Percentiles rank a stretch among this genome's conserved stretches.
Evolutionary conservation across 306 rosid genomes (phyloP).

Genomic region (Vigna hirtella): DNA sequence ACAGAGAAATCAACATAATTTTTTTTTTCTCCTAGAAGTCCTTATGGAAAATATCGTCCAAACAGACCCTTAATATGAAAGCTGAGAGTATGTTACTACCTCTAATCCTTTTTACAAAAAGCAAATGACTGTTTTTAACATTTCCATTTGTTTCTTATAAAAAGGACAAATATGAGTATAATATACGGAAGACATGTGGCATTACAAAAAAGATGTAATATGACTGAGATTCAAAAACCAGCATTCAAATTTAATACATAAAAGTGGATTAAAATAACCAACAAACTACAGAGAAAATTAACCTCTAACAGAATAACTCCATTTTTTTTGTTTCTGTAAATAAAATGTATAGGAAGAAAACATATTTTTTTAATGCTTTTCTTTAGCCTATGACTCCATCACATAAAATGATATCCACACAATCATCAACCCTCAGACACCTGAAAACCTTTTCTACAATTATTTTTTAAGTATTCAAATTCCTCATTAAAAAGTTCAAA

Average conservation of each 20-base stretch:
- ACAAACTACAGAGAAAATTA: constrained; percentile 2
- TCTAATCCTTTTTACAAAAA: too few relatives aligned
- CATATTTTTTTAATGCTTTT: constrained; percentile 8
- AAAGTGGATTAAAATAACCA: neutral
- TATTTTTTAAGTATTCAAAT: constrained; percentile 1
- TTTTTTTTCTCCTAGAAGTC: too few relatives aligned
- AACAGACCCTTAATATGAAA: neutral
- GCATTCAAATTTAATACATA: neutral
- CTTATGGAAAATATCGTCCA: too few relatives aligned
- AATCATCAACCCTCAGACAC: constrained; percentile 25
- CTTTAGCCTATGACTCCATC: constrained; percentile 19
- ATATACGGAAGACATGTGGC: neutral
- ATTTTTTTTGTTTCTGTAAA: constrained; percentile 1
- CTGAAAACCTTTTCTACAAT: constrained; percentile 14
- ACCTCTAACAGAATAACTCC: constrained; percentile 8
- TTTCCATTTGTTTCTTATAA: too few relatives aligned
- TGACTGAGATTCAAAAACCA: neutral
- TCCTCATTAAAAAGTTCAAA: neutral
- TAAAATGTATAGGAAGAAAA: constrained; percentile 8
- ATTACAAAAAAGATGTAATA: neutral
- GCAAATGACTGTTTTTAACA: too few relatives aligned
- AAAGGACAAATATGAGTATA: too few relatives aligned
- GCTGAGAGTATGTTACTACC: neutral
- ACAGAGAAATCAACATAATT: too few relatives aligned
- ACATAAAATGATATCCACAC: constrained; percentile 13